These are phyloP conservation scores for Fusarium bactridioides DNA, from an alignment of 2,329 filamentous ascomycete genomes.

Conservation along the genomic window DNA sequence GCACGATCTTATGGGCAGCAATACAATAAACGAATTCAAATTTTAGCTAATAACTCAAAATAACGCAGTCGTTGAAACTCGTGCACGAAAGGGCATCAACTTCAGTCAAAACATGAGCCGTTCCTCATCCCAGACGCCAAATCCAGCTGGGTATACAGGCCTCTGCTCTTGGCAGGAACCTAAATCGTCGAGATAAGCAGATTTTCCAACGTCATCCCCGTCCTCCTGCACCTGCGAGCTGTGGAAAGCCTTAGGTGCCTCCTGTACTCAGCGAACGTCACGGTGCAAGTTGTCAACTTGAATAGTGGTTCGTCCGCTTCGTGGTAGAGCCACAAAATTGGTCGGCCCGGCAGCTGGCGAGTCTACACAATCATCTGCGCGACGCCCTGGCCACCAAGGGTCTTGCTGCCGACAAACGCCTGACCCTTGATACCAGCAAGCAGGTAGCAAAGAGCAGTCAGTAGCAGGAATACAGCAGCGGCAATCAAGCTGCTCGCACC, in stretches of 20 bases:
- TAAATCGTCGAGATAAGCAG: constrained; percentile 35
- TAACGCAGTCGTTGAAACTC: constrained; percentile 26
- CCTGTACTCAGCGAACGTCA: neutral
- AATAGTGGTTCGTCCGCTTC: neutral
- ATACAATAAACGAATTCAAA: constrained; percentile 15
- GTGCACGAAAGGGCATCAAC: constrained; percentile 30
- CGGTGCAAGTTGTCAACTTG: neutral
- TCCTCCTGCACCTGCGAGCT: neutral
- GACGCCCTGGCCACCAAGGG: constrained; percentile 89
- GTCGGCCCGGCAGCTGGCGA: neutral
- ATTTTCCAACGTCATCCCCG: constrained; percentile 17
- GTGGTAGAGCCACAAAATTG: neutral
- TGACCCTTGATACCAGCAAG: constrained; percentile 83
- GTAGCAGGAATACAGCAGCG: constrained; percentile 79
- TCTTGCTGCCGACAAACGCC: constrained; percentile 92
- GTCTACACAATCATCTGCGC: constrained; percentile 95
- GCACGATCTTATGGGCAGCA: neutral
- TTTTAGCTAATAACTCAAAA: constrained; percentile 20
- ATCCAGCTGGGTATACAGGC: constrained; percentile 41
- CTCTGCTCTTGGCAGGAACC: constrained; percentile 37
- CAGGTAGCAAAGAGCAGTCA: constrained; percentile 83
- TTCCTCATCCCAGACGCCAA: constrained; percentile 45
- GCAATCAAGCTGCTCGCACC: constrained; percentile 79
- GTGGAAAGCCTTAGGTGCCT: neutral
- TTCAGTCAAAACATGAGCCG: constrained; percentile 38